Conservation (phyloP, 192 early-diverging fungal genomes). For the Coemansia nantahalensis region DNA sequence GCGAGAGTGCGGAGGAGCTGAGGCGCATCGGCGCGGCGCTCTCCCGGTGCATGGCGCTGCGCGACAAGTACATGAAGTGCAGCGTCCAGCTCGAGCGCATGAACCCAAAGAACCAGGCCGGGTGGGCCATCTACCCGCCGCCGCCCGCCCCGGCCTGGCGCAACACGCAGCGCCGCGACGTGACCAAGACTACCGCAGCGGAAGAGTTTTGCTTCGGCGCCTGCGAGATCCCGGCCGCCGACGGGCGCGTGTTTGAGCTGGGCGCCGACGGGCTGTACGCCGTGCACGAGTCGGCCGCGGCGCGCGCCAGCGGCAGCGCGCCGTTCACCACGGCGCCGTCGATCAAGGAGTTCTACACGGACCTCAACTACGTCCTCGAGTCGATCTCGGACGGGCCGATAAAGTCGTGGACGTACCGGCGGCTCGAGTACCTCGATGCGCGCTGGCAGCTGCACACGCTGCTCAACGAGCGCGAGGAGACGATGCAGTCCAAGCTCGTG, state of each 20-base stretch:
- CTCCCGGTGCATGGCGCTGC: slow-evolving; percentile 70
- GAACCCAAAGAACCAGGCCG: slow-evolving; percentile 77
- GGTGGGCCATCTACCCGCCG: slow-evolving; percentile 85
- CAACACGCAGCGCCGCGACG: slow-evolving; percentile 23
- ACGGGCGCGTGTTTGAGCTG: slow-evolving; percentile 51
- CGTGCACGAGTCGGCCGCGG: slow-evolving; percentile 15
- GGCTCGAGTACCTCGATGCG: slow-evolving; percentile 85
- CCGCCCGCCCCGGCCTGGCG: slow-evolving; percentile 76
- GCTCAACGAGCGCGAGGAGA: slow-evolving; percentile 92
- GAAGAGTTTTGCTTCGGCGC: slow-evolving; percentile 14
- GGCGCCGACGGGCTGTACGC: slow-evolving; percentile 56
- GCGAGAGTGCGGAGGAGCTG: slow-evolving; percentile 31
- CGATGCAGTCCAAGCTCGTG: slow-evolving; percentile 87
- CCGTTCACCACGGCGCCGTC: slow-evolving; percentile 60
- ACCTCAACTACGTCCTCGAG: slow-evolving; percentile 76
- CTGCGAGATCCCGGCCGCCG: slow-evolving; percentile 8
- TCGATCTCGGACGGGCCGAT: slow-evolving; percentile 84
- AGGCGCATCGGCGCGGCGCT: slow-evolving; percentile 45
- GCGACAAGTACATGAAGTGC: slow-evolving; percentile 79
- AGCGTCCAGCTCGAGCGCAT: slow-evolving; percentile 73
- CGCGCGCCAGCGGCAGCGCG: slow-evolving; percentile 35
- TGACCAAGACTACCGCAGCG: background rate
- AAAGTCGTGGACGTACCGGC: slow-evolving; percentile 88
- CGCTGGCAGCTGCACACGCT: slow-evolving; percentile 93
- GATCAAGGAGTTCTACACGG: slow-evolving; percentile 81